A percentile compares a stretch with the other conserved stretches of the same genome.
Conservation (phyloP, 1,284 basidiomycete species). For the Ustilago tritici region DNA sequence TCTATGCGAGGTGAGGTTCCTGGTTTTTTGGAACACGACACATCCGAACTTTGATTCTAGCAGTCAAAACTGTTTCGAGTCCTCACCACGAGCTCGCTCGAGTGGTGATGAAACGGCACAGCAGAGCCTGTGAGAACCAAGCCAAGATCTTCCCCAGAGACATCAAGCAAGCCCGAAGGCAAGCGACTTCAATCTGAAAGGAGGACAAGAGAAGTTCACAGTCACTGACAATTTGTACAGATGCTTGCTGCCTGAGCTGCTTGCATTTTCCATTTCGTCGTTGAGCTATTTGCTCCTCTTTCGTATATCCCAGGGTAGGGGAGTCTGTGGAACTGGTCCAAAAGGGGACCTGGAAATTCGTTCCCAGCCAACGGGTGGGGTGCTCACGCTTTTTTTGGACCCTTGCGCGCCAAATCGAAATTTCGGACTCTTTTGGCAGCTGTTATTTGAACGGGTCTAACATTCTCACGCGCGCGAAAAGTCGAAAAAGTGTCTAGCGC, state of each 20-base stretch:
- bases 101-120: neutral
- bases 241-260: neutral
- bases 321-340: constrained; percentile 1
- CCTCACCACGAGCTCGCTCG: constrained; percentile 5
- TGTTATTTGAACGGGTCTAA: neutral
- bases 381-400: constrained; percentile 2
- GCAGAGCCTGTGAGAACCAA: neutral
- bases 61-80: neutral
- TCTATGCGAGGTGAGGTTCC: constrained; percentile 6
- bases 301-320: constrained; percentile 12
- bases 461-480: too few species aligned
- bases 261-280: constrained; percentile 2
- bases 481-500: too few species aligned
- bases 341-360: neutral
- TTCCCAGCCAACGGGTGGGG: constrained; percentile 1
- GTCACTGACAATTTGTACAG: too few species aligned
- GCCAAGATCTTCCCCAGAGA: constrained; percentile 5
- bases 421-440: too few species aligned
- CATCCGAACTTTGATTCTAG: neutral
- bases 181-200: neutral
- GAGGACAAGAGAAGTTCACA: neutral
- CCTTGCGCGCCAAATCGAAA: neutral
- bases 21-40: neutral
- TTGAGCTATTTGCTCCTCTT: neutral
- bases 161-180: neutral